Conservation (phyloP, 2,329 filamentous ascomycete genomes). For the Aspergillus sp. region DNA sequence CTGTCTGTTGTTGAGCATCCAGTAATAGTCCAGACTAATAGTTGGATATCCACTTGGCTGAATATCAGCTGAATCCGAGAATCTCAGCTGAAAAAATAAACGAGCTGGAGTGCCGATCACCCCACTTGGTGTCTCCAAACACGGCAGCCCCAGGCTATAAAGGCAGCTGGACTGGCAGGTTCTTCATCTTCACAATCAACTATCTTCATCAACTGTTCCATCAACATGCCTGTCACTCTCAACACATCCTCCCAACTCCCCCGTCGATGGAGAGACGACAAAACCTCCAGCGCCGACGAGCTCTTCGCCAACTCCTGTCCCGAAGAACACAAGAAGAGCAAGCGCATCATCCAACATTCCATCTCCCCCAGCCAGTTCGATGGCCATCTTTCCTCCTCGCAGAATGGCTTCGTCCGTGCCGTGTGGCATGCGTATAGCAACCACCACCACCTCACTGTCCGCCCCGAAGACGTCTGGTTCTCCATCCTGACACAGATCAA, state of each 20-base stretch:
- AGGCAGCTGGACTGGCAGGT: no score
- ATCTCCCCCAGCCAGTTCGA: background rate
- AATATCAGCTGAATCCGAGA: no score
- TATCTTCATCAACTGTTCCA: background rate
- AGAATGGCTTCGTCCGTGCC: conserved; percentile 6
- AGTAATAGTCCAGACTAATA: no score
- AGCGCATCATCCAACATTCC: background rate
- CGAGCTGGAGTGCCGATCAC: no score
- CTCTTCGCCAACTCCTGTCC: background rate
- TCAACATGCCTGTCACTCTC: background rate
- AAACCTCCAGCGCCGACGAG: background rate
- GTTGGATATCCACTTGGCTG: no score
- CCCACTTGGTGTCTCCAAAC: no score
- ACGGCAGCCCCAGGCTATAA: no score
- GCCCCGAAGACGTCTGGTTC: conserved; percentile 52
- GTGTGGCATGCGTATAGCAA: conserved; percentile 6
- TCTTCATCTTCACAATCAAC: no score
- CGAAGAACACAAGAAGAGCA: background rate
- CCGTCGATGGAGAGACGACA: background rate
- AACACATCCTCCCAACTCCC: background rate
- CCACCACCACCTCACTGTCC: conserved; percentile 42
- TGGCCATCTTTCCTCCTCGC: conserved; percentile 1
- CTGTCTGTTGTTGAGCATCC: no score
- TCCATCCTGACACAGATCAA: conserved; percentile 46
- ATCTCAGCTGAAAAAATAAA: no score